Conservation (phyloP, 2,329 filamentous ascomycete species). For the Aspergillus novofumigatus region DNA sequence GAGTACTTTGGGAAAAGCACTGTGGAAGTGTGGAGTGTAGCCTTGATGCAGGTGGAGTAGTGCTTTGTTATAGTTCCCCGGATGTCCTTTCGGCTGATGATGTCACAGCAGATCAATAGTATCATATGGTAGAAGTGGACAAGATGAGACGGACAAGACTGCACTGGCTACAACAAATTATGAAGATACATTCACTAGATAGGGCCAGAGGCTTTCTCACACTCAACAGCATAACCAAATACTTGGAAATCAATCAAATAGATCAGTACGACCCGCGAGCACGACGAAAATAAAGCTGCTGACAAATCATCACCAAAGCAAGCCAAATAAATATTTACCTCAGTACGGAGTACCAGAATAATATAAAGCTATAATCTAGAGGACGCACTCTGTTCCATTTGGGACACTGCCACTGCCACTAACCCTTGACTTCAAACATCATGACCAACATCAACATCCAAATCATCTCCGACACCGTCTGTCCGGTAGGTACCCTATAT, state of each 20-base stretch:
- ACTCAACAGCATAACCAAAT: not conserved
- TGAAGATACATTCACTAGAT: not conserved
- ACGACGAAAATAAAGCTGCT: not conserved
- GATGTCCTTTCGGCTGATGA: not conserved
- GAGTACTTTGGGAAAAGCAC: no score
- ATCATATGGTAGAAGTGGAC: not conserved
- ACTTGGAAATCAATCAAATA: not conserved
- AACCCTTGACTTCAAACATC: conserved; percentile 14
- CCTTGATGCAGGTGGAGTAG: no score
- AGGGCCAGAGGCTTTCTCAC: no score
- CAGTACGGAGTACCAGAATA: not conserved
- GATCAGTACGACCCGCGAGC: no score
- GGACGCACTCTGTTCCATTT: not conserved
- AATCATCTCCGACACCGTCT: conserved; percentile 77
- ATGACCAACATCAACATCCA: conserved; percentile 76
- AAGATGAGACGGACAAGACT: no score
- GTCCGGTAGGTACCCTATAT: conserved; percentile 51
- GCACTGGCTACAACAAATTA: not conserved
- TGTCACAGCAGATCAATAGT: not conserved
- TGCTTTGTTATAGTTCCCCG: not conserved
- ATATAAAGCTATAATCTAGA: not conserved
- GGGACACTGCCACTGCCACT: no score
- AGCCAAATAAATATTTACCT: not conserved
- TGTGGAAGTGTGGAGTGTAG: no score
- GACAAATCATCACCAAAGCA: not conserved